Evolutionary conservation across 768 basidiomycete species (phyloP).

Genomic region (Strobilomyces echinocephalus): DNA sequence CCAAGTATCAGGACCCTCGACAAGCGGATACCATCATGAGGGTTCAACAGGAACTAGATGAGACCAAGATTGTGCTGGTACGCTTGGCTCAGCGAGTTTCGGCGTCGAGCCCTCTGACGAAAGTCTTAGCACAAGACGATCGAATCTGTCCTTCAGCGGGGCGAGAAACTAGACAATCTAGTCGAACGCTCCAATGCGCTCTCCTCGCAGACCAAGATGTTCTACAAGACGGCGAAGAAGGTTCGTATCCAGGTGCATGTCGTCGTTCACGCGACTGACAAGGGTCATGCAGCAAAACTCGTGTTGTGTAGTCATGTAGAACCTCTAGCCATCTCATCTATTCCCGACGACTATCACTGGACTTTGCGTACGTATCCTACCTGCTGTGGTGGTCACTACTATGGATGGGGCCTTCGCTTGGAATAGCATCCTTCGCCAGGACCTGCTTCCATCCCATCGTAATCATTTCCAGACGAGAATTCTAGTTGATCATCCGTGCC

Average conservation of each 20-base stretch:
- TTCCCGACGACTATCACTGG: slow-evolving; percentile 10
- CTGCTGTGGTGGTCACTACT: slow-evolving; percentile 5
- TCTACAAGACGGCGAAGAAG: slow-evolving; percentile 99
- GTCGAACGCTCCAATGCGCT: slow-evolving; percentile 90
- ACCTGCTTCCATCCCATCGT: not conserved
- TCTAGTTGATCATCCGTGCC: not conserved
- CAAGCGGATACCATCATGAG: slow-evolving; percentile 98
- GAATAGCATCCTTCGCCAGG: slow-evolving; percentile 5
- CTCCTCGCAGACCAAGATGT: slow-evolving; percentile 92
- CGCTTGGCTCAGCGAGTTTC: slow-evolving; percentile 25
- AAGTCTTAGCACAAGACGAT: slow-evolving; percentile 90
- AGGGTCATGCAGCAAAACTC: slow-evolving; percentile 76
- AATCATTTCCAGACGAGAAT: not conserved
- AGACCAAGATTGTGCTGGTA: slow-evolving; percentile 97
- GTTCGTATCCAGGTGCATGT: slow-evolving; percentile 37
- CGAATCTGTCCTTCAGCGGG: slow-evolving; percentile 91
- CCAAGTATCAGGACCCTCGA: slow-evolving; percentile 94
- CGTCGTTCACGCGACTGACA: slow-evolving; percentile 9
- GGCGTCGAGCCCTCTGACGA: not conserved
- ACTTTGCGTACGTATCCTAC: slow-evolving; percentile 21
- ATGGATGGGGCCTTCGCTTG: slow-evolving; percentile 3
- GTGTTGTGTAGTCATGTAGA: slow-evolving; percentile 83
- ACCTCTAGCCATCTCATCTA: slow-evolving; percentile 8
- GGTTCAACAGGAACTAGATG: slow-evolving; percentile 96
- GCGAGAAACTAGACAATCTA: slow-evolving; percentile 93